Conservation (phyloP, 805 yeast genomes). For the Wilhelminamyces savonicus region DNA sequence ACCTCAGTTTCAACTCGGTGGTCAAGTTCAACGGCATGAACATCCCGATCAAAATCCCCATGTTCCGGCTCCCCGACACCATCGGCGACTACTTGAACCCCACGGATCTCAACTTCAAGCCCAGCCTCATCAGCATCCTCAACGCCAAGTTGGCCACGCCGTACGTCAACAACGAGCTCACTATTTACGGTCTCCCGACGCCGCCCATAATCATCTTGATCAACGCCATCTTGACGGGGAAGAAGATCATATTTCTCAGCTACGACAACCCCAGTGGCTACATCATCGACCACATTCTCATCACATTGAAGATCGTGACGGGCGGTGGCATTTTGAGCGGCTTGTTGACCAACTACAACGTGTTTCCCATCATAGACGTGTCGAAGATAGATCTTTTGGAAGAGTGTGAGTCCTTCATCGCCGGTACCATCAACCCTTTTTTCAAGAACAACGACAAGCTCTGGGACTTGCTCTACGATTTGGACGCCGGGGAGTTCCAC, state of each 20-base stretch:
- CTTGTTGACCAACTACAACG: constrained; percentile 27
- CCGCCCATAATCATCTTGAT: constrained; percentile 37
- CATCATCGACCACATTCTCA: constrained; percentile 35
- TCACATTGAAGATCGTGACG: constrained; percentile 35
- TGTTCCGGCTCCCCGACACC: constrained; percentile 33
- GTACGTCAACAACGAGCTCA: constrained; percentile 39
- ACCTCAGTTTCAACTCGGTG: constrained; percentile 35
- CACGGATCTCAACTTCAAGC: constrained; percentile 37
- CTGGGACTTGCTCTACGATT: constrained; percentile 60
- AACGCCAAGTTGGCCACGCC: constrained; percentile 28
- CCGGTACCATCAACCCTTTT: constrained; percentile 66
- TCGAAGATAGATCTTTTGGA: constrained; percentile 47
- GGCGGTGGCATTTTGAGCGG: constrained; percentile 40
- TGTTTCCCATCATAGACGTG: constrained; percentile 59
- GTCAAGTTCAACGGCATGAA: constrained; percentile 34
- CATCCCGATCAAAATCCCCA: constrained; percentile 40
- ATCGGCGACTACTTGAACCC: constrained; percentile 41
- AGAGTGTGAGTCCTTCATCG: constrained; percentile 37
- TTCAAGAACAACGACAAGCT: constrained; percentile 46
- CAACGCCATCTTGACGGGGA: constrained; percentile 33
- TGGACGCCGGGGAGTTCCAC: constrained; percentile 44
- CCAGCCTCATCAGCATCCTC: constrained; percentile 27
- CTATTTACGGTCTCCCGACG: constrained; percentile 48
- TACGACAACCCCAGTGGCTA: constrained; percentile 36
- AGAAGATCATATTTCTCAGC: constrained; percentile 32